Percentiles rank a stretch among this genome's conserved stretches.
These are phyloP conservation scores for Phytophthora vignae DNA, from an alignment of 352 stramenopile genomes.

Conservation along the genomic window DNA sequence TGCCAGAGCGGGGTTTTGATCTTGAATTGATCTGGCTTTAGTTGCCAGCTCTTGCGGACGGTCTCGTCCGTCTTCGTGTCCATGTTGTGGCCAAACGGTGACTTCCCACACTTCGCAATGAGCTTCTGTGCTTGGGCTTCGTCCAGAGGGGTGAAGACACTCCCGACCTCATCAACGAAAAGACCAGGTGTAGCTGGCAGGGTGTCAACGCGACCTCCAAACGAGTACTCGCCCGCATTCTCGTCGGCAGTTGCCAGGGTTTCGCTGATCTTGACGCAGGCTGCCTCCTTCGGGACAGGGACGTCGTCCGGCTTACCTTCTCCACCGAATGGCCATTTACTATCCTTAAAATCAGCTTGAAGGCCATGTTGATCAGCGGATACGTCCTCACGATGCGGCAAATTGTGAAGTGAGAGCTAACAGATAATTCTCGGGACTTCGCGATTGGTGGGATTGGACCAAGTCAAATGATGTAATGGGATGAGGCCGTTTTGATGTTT, in stretches of 20 bases:
- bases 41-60: conserved; percentile 19
- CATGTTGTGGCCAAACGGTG: not conserved
- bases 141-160: conserved; percentile 5
- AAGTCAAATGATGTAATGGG: too few relatives aligned
- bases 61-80: conserved; percentile 5
- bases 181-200: conserved; percentile 9
- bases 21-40: not conserved
- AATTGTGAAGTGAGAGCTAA: too few relatives aligned
- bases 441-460: too few relatives aligned
- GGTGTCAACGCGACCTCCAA: not conserved
- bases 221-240: conserved; percentile 10
- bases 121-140: conserved; percentile 8
- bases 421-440: too few relatives aligned
- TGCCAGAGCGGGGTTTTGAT: not conserved
- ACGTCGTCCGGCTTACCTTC: not conserved
- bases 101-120: conserved; percentile 28
- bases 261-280: conserved; percentile 8
- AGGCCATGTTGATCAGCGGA: not conserved
- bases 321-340: not conserved
- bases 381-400: too few relatives aligned
- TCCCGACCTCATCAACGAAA: conserved; percentile 2
- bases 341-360: not conserved
- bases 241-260: not conserved
- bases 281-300: not conserved
- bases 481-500: too few relatives aligned